Base-by-base conservation (phyloP, 2,329 filamentous ascomycete species). In the Epichloe bromicola region DNA sequence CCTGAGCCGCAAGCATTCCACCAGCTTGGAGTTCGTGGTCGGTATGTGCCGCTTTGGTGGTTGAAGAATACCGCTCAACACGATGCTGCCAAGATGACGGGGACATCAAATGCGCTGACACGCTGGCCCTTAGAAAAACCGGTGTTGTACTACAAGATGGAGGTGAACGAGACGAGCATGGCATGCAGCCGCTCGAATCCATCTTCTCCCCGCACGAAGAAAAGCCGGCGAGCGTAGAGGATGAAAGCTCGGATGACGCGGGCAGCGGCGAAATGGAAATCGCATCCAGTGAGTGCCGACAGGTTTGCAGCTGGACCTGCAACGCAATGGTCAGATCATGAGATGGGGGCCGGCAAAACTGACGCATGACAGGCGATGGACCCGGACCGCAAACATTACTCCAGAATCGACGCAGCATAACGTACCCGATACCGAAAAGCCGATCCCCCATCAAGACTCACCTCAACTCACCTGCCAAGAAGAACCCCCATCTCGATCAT, bases 191-290 rank as follows among this genome's bases (percentile, higher is more conserved):
- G 37, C 78, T 95, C 53, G 86, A 91, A 37, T 80, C 81, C 58
- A 80, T 97, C 57, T 95, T 95, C 67, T 96, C 90, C 8, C 95
- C 90, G 19, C 89, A 90, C 14, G 78, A 80, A 57, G 86, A 83
- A 60, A 56, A 44, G 55, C 60, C 55, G 55, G 59, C 33, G 53
- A 58, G 46, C 42, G 56, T 48, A 60, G 67, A 43, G 19, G 33
- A 60, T 54, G 62, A 57, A 41, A 51, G 30, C 15, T 53, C 51
- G n/a, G 54, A 56, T 43, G 59, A 59, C 10, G 57, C 58, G 61
- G 71, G 56, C 60, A 75, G 57, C 62, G 65, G 74, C 57, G 74
- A 75, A 41, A 78, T 79, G 74, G 74, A 76, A 23, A 70, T 78
- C 51, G 75, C 67, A 50, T 67, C 70, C 40, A 76, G 69, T 79